These are phyloP conservation scores for Hirsutella minnesotensis DNA, from an alignment of 2,329 filamentous ascomycete genomes.

Conservation along the genomic window DNA sequence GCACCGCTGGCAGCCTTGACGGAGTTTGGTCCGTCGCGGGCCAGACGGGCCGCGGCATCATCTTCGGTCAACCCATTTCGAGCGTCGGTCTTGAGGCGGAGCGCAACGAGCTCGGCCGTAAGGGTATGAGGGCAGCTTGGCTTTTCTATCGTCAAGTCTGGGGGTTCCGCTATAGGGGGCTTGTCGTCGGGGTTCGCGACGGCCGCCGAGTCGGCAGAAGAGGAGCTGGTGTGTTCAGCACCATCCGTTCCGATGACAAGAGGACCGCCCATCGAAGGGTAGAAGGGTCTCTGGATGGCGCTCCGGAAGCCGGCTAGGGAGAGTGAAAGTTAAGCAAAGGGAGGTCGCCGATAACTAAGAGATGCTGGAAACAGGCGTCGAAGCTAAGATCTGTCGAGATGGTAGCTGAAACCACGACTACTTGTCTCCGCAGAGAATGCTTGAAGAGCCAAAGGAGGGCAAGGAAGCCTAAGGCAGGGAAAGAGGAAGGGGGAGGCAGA, in stretches of 20 bases:
- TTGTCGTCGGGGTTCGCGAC: conserved; percentile 23
- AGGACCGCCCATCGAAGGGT: conserved; percentile 30
- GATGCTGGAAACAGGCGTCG: no score
- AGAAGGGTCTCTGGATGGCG: conserved; percentile 10
- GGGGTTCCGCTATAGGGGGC: conserved; percentile 23
- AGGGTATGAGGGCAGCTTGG: conserved; percentile 22
- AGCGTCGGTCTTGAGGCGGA: conserved; percentile 28
- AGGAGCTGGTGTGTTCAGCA: conserved; percentile 26
- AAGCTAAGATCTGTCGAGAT: no score
- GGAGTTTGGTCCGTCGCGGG: conserved; percentile 56
- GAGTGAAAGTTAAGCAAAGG: background rate
- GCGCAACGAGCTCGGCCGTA: conserved; percentile 21
- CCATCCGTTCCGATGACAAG: conserved; percentile 25
- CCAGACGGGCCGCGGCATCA: conserved; percentile 54
- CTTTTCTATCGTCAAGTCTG: conserved; percentile 24
- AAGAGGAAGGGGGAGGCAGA: no score
- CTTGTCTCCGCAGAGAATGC: no score
- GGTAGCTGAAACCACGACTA: no score
- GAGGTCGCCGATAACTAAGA: no score
- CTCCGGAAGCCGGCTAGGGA: background rate
- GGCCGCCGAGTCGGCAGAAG: conserved; percentile 24
- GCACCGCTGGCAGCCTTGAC: conserved; percentile 60
- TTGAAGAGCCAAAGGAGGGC: background rate
- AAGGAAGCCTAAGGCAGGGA: no score
- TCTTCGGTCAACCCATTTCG: conserved; percentile 49